Percentiles rank a stretch among this genome's conserved stretches.
These are phyloP conservation scores for Bryoerythrophyllum caledonicum DNA, from an alignment of 225 moss, liverwort and hornwort species.

Conservation along the genomic window DNA sequence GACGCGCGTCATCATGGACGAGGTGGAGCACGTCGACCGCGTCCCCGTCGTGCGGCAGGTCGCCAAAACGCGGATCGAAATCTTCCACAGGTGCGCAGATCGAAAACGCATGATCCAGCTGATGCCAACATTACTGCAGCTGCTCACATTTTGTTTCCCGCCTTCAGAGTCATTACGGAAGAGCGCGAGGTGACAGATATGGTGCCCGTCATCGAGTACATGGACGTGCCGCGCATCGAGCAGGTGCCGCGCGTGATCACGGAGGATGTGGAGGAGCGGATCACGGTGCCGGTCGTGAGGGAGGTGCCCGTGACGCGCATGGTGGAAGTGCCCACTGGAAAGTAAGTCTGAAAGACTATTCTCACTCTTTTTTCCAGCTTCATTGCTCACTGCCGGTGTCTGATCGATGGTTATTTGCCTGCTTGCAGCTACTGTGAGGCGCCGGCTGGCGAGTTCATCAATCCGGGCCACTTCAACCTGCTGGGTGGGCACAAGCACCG, in stretches of 20 bases:
- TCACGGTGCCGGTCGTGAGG: constrained; percentile 51
- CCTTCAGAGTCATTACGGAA: constrained; percentile 48
- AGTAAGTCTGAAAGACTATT: no score
- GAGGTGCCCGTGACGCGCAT: constrained; percentile 52
- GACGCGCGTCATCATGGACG: constrained; percentile 46
- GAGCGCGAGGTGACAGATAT: constrained; percentile 52
- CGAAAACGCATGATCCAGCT: no score
- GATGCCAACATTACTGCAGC: background rate
- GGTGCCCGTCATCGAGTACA: constrained; percentile 50
- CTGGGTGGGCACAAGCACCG: constrained; percentile 33
- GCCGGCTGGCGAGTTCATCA: constrained; percentile 52
- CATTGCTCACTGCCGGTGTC: no score
- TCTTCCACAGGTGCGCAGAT: constrained; percentile 16
- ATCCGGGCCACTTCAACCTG: constrained; percentile 58
- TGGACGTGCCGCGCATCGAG: constrained; percentile 44
- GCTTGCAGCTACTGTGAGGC: constrained; percentile 50
- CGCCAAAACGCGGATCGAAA: constrained; percentile 41
- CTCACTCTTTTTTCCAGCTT: background rate
- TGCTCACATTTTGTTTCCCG: no score
- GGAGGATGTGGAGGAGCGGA: constrained; percentile 40
- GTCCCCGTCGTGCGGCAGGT: constrained; percentile 47
- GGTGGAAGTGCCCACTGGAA: constrained; percentile 59
- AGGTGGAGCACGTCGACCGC: constrained; percentile 39
- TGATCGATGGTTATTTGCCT: background rate
- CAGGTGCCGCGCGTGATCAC: constrained; percentile 47